Evolutionary conservation across 768 basidiomycete genomes (phyloP).

Genomic region (Auricularia sp.): DNA sequence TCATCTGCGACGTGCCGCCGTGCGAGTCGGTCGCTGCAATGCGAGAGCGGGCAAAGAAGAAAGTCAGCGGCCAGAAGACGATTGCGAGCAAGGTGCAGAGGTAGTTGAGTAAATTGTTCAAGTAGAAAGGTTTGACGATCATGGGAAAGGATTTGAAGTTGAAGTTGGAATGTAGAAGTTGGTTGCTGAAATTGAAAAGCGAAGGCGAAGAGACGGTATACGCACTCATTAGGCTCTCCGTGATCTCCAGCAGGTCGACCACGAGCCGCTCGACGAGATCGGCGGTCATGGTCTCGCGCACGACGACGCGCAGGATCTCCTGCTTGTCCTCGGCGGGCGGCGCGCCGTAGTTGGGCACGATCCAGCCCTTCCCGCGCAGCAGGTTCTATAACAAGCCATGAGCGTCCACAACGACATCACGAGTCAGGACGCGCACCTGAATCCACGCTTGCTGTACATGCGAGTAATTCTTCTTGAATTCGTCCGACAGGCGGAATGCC

Average conservation of each 20-base stretch:
- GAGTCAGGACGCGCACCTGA: constrained; percentile 21
- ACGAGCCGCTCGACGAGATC: constrained; percentile 60
- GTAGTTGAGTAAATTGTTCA: background rate
- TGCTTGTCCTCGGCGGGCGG: constrained; percentile 40
- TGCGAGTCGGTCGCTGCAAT: background rate
- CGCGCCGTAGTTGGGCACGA: constrained; percentile 50
- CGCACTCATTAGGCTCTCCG: constrained; percentile 44
- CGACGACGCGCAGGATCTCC: constrained; percentile 54
- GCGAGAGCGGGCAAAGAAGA: background rate
- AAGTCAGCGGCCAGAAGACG: background rate
- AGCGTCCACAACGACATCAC: too few relatives aligned
- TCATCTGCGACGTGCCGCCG: background rate
- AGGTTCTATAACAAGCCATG: constrained; percentile 22
- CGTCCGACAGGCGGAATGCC: constrained; percentile 48
- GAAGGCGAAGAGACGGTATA: constrained; percentile 3
- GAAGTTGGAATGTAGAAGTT: background rate
- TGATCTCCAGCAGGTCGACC: constrained; percentile 58
- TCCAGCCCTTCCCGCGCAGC: constrained; percentile 47
- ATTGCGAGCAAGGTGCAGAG: background rate
- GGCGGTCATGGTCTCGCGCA: constrained; percentile 47
- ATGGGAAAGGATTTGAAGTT: background rate
- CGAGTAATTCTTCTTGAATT: constrained; percentile 42
- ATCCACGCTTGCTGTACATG: constrained; percentile 45
- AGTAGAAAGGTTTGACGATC: background rate
- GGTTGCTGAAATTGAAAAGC: background rate